Evolutionary conservation across 2,329 filamentous ascomycete species (phyloP), one percentile per base, ranked within the genome.

Genomic region (Hypomyces perniciosus): DNA sequence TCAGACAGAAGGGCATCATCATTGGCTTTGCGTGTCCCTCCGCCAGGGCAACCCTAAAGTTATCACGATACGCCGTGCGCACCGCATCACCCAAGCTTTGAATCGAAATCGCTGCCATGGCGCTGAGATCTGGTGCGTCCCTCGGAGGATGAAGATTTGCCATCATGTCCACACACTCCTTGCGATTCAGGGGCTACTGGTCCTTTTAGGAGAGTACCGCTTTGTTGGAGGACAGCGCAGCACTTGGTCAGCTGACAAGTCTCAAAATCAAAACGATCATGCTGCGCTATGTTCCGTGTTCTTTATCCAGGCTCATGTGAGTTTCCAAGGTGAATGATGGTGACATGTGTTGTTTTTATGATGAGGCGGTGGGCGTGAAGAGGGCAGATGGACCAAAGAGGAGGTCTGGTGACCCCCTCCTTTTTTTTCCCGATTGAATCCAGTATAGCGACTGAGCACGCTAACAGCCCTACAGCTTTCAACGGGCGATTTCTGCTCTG

Each of bases 1-100:
- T 52, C 6, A 82, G 52, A 50, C 72, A 68, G 51, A 78, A 75
- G 0, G 80, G 80, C 6, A 84, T 37, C 13, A 84, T 59, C 13
- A 83, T 68, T 2, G 78, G 79, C 39, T 65, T 67, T 31, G 69
- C 61, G 6, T 57, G 62, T 41, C 75, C 75, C 4, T 71, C 65
- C 45, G 65, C 62, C 33, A 70, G 55, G 40, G 62, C 64, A 2
- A 60, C 57, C 41, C 59, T 55, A 59, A 78, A 78, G 10, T 57
- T 42, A 7, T 58, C 54, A 40, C 66, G 68, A 58, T 75, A 72
- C 41, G 61, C 56, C 28, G 57, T 51, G 13, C 65, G 64, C 28
- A 59, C 57, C 30, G 59, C 54, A 50, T 63, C 59, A 44, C 56
- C 64, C 42, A 66, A 58, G 55, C 39, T 51, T n/a, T 51, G 44